Base-by-base conservation (phyloP, 1,139 yeast species). In the Candida frijolesensis region DNA sequence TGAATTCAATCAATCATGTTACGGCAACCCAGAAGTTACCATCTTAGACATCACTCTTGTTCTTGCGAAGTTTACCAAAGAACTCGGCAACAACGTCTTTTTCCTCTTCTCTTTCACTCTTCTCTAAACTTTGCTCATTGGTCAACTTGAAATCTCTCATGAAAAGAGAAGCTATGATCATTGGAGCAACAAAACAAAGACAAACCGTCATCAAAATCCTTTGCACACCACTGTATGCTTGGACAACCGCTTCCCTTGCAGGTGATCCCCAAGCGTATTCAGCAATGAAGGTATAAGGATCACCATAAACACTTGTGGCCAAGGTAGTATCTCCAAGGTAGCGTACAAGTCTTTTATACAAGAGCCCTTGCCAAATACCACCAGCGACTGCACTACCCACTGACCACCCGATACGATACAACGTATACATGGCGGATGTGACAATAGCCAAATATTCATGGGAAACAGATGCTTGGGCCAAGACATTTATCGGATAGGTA, bases 401-500 rank as follows among this genome's bases (percentile, higher is more conserved):
- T 9, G 76, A 74, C 37, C 64, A 60, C 41, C 77, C 78, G 47
- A 72, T 61, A 56, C 74, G 61, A 60, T 69, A 72, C 19, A 65
- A 57, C 5, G 74, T 65, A 51, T 67, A 68, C 47, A 68, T 64
- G 43, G 69, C 61, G 3, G 74, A 65, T 35, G 68, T 65, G 30
- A 70, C 62, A 49, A 67, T 65, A 1, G 77, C 75, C 72, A 72
- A 68, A 57, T 70, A 65, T 56, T 71, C 76, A 56, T 72, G 78
- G 49, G 58, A 61, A 37, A 68, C 67, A 54, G 69, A 62, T n/a
- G 69, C 55, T 59, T 69, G 72, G 54, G 69, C 64, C 16, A 70
- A 60, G 30, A 71, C 72, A 49, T 61, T 66, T 45, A 70, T 60
- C 29, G 74, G 68, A 55, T 71, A 70, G 15, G 72, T 57, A 58